A percentile compares a stretch with the other conserved stretches of the same genome.
Evolutionary conservation across 139 green algal genomes (phyloP).

Genomic region (Micromonas commoda): DNA sequence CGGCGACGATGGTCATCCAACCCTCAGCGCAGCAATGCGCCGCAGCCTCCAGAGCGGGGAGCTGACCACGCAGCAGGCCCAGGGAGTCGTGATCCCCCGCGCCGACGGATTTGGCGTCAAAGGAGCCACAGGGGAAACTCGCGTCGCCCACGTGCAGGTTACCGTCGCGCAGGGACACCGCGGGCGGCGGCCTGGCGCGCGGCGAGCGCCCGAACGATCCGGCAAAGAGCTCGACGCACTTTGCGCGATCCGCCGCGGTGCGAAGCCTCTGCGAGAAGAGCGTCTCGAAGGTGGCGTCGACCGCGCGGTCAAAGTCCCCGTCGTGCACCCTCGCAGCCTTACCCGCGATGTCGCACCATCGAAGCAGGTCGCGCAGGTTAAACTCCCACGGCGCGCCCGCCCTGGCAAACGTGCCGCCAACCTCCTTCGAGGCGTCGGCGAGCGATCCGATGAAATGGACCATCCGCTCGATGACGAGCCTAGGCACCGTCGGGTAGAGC

Average conservation of each 20-base stretch:
- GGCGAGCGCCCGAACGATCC: slow-evolving; percentile 44
- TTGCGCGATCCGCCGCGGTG: slow-evolving; percentile 53
- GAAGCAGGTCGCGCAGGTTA: slow-evolving; percentile 94
- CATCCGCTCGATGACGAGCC: slow-evolving; percentile 56
- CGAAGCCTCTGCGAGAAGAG: slow-evolving; percentile 79
- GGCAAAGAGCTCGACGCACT: slow-evolving; percentile 46
- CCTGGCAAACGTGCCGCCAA: slow-evolving; percentile 51
- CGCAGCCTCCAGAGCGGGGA: slow-evolving; percentile 61
- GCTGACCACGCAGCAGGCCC: slow-evolving; percentile 54
- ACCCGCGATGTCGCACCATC: slow-evolving; percentile 79
- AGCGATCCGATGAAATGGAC: slow-evolving; percentile 64
- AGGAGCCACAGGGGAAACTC: neutral
- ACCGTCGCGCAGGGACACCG: neutral
- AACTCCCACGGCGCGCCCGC: slow-evolving; percentile 94
- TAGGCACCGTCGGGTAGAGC: slow-evolving; percentile 65
- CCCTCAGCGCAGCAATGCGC: slow-evolving; percentile 37
- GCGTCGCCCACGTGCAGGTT: slow-evolving; percentile 23
- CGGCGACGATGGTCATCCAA: slow-evolving; percentile 49
- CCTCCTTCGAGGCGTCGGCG: slow-evolving; percentile 46
- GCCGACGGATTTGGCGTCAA: neutral
- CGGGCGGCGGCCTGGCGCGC: neutral
- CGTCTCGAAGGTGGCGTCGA: neutral
- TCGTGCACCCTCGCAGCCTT: neutral
- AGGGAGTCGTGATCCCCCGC: slow-evolving; percentile 32
- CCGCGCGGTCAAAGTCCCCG: neutral